Evolutionary conservation across 164 flowering plant species (phyloP).

Genomic region (Annona cherimola): DNA sequence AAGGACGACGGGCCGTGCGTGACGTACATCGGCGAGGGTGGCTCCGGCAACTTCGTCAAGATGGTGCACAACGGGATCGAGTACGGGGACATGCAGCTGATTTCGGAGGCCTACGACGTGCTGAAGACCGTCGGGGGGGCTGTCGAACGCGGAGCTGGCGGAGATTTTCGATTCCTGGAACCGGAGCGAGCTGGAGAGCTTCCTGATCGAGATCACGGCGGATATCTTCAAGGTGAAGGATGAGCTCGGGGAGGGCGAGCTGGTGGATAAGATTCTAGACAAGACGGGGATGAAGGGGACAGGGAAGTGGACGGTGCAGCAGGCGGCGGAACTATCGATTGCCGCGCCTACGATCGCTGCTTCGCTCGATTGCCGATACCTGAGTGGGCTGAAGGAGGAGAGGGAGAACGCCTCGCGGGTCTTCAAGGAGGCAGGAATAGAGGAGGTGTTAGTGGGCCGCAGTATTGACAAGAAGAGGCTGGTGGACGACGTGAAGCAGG

Average conservation of each 20-base stretch:
- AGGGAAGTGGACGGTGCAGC: conserved; percentile 52
- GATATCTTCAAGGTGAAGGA: conserved; percentile 39
- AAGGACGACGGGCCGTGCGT: conserved; percentile 52
- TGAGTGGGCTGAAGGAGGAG: conserved; percentile 48
- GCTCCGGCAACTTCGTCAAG: conserved; percentile 42
- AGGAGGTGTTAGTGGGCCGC: conserved; percentile 15
- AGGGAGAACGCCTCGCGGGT: conserved; percentile 30
- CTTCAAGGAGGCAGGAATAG: conserved; percentile 29
- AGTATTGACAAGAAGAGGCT: conserved; percentile 33
- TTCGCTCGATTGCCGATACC: conserved; percentile 31
- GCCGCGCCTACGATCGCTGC: conserved; percentile 45
- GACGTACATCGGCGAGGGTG: conserved; percentile 40
- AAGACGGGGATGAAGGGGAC: conserved; percentile 52
- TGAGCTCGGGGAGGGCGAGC: conserved; percentile 29
- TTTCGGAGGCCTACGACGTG: conserved; percentile 42
- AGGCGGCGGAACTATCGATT: conserved; percentile 44
- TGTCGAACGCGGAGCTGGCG: conserved; percentile 30
- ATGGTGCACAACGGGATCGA: conserved; percentile 46
- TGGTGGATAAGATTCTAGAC: conserved; percentile 45
- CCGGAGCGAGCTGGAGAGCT: conserved; percentile 40
- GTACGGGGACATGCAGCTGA: conserved; percentile 30
- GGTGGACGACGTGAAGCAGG: conserved; percentile 45
- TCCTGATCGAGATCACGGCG: conserved; percentile 41
- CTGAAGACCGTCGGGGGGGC: conserved; percentile 31
- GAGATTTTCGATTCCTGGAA: conserved; percentile 39